A percentile compares a stretch with the other conserved stretches of the same genome.
These are phyloP conservation scores for Cryptococcus sp. DNA, from an alignment of 1,284 basidiomycete species.

Conservation along the genomic window DNA sequence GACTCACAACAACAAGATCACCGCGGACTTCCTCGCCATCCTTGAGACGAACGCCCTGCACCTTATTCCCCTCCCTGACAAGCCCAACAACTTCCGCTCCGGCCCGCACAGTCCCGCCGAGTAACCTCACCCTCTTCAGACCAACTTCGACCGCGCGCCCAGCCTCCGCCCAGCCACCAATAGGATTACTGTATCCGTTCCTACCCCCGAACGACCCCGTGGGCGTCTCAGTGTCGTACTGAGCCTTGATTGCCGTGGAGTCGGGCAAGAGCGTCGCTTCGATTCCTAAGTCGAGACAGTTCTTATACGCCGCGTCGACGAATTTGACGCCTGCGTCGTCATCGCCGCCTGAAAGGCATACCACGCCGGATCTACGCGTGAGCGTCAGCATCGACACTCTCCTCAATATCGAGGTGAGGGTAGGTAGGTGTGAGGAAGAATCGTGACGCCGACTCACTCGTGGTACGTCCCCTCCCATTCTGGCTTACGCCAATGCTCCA, in stretches of 20 bases:
- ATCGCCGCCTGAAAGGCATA: constrained; percentile 30
- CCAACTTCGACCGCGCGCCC: constrained; percentile 65
- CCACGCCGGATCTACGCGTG: constrained; percentile 41
- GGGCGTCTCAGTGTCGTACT: constrained; percentile 23
- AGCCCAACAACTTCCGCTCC: constrained; percentile 62
- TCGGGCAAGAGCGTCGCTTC: constrained; percentile 26
- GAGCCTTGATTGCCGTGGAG: constrained; percentile 24
- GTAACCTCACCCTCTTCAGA: constrained; percentile 60
- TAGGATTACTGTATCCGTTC: constrained; percentile 69
- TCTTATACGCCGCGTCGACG: constrained; percentile 40
- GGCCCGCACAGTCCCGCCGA: constrained; percentile 65
- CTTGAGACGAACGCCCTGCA: constrained; percentile 65
- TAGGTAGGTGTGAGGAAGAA: not conserved
- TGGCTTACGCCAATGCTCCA: constrained; percentile 50
- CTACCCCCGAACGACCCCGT: constrained; percentile 35
- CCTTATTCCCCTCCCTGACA: constrained; percentile 51
- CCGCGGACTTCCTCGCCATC: constrained; percentile 59
- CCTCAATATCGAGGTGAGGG: not conserved
- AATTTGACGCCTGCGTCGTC: constrained; percentile 35
- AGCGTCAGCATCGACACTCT: not conserved
- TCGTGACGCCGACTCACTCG: constrained; percentile 60
- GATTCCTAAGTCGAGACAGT: constrained; percentile 33
- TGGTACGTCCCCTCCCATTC: constrained; percentile 76
- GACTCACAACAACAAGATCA: constrained; percentile 44
- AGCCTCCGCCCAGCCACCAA: constrained; percentile 85